These are phyloP conservation scores for Scedosporium dehoogii DNA, from an alignment of 2,329 filamentous ascomycete species.

Conservation along the genomic window DNA sequence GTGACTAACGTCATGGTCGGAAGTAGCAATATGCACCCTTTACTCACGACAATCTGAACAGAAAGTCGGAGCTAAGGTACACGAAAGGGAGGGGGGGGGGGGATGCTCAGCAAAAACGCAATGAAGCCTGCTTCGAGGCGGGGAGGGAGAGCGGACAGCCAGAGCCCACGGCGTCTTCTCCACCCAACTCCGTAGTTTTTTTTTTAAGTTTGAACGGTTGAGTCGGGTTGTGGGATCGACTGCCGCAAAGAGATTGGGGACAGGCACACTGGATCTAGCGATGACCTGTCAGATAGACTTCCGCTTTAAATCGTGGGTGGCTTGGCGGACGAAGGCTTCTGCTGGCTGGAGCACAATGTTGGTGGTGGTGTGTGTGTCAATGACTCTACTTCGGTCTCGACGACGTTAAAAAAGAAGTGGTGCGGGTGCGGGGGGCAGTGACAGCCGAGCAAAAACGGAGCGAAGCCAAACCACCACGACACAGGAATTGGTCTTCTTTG, in stretches of 20 bases:
- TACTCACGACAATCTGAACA: conserved; percentile 35
- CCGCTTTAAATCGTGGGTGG: background rate
- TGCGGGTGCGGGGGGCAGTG: background rate
- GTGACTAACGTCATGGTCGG: conserved; percentile 6
- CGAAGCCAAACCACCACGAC: background rate
- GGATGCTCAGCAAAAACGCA: background rate
- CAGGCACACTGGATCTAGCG: background rate
- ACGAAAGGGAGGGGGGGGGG: conserved; percentile 11
- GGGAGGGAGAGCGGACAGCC: background rate
- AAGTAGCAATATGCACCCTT: background rate
- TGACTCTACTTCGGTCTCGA: background rate
- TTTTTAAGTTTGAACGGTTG: background rate
- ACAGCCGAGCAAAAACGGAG: background rate
- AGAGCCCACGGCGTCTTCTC: background rate
- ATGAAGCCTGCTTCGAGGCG: conserved; percentile 1
- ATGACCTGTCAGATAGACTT: background rate
- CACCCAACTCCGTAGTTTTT: background rate
- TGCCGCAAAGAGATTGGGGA: background rate
- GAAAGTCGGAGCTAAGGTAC: conserved; percentile 35
- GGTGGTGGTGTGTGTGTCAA: background rate
- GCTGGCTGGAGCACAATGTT: too few species aligned
- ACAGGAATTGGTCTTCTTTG: background rate
- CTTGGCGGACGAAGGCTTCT: too few species aligned
- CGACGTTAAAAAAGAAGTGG: background rate
- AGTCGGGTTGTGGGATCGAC: background rate